A percentile compares a stretch with the other conserved stretches of the same genome.
Conservation (phyloP, 106 monocot genomes). For the Apostasia ramifera region DNA sequence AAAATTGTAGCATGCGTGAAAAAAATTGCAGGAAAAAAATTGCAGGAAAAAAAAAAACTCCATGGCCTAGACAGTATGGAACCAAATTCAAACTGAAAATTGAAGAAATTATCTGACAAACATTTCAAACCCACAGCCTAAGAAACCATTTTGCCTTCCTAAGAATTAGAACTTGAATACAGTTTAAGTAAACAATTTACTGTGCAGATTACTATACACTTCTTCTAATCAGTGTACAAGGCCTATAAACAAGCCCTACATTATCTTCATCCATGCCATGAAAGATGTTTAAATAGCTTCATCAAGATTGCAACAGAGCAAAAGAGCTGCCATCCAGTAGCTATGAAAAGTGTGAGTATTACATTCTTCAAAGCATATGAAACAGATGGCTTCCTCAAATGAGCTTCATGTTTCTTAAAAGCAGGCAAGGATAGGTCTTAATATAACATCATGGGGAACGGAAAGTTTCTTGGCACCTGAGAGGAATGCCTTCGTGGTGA, state of each 20-base stretch:
- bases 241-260: background rate
- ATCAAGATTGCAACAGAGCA: background rate
- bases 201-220: background rate
- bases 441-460: conserved; percentile 7
- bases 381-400: background rate
- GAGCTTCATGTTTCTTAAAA: no score
- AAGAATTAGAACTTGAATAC: background rate
- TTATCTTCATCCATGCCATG: background rate
- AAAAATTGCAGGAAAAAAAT: no score
- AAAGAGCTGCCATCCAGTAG: background rate
- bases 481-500: conserved; percentile 46
- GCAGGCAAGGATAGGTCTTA: background rate
- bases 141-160: background rate
- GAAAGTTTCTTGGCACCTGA: conserved; percentile 38
- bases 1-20: no score
- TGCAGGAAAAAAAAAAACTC: no score
- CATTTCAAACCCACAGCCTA: background rate
- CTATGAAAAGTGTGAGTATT: background rate
- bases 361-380: background rate
- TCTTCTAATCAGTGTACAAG: conserved; percentile 2
- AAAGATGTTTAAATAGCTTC: background rate
- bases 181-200: no score
- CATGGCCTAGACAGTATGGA: no score
- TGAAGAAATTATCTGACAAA: no score
- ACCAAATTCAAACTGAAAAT: no score